These are phyloP conservation scores for Metschnikowia reukaufii DNA, from an alignment of 805 yeast species.

Conservation along the genomic window DNA sequence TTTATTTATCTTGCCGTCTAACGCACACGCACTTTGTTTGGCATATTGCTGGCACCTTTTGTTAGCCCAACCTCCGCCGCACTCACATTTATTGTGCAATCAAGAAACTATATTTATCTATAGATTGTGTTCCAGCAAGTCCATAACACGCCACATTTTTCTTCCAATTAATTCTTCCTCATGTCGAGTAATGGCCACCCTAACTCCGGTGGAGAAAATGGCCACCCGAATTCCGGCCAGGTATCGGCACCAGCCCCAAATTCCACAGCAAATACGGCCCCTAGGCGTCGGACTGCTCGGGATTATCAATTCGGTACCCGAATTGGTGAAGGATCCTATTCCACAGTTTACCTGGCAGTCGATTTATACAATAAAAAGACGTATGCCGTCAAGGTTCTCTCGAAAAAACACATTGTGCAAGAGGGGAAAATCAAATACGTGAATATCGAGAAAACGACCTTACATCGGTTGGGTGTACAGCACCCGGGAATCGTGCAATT, in stretches of 20 bases:
- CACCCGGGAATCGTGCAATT: constrained; percentile 94
- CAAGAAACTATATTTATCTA: background rate
- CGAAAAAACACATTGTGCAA: constrained; percentile 88
- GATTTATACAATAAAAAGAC: constrained; percentile 72
- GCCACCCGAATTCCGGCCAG: background rate
- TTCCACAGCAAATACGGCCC: background rate
- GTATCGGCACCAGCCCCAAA: constrained; percentile 1
- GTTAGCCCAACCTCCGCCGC: constrained; percentile 1
- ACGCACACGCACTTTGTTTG: background rate
- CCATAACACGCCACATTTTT: background rate
- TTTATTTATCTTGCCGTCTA: background rate
- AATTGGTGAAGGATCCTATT: constrained; percentile 94
- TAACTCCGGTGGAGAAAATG: background rate
- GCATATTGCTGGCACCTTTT: constrained; percentile 6
- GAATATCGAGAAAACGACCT: constrained; percentile 87
- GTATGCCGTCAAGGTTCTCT: constrained; percentile 88
- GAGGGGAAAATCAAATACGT: constrained; percentile 96
- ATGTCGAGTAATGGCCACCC: constrained; percentile 5
- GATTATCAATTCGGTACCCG: constrained; percentile 89
- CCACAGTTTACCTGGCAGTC: constrained; percentile 86
- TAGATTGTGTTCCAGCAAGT: constrained; percentile 19
- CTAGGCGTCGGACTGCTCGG: constrained; percentile 51
- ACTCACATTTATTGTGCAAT: background rate
- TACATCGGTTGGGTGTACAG: constrained; percentile 76
- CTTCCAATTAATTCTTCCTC: constrained; percentile 15